Percentiles rank a stretch among this genome's conserved stretches.
Conservation (phyloP, 2,329 filamentous ascomycete genomes). For the Diplodia seriata region DNA sequence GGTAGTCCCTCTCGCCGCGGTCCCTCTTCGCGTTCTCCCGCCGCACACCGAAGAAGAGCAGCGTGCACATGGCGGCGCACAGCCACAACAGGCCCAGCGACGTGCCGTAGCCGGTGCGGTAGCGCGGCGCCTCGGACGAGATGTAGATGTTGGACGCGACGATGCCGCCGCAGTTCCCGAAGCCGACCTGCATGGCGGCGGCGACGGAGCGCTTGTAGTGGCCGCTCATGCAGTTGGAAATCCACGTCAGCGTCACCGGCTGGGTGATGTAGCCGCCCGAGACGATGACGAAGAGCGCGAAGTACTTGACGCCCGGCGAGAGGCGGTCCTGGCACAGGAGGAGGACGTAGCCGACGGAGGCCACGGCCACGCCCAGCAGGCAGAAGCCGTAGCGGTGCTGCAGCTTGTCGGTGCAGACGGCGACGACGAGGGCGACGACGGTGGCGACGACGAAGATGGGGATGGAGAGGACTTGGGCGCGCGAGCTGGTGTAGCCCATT, state of each 20-base stretch:
- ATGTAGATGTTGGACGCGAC: conserved; percentile 47
- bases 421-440: conserved; percentile 39
- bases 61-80: conserved; percentile 49
- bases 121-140: conserved; percentile 46
- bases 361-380: conserved; percentile 38
- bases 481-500: conserved; percentile 43
- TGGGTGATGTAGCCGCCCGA: conserved; percentile 62
- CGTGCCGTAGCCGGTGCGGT: conserved; percentile 47
- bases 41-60: conserved; percentile 52
- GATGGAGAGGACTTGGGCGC: conserved; percentile 42
- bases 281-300: conserved; percentile 63
- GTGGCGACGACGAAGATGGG: conserved; percentile 40
- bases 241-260: conserved; percentile 63
- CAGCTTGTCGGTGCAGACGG: conserved; percentile 39
- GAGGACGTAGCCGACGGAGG: conserved; percentile 52
- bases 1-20: conserved; percentile 54
- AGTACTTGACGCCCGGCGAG: conserved; percentile 59
- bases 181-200: conserved; percentile 42
- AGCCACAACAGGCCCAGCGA: conserved; percentile 54
- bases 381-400: conserved; percentile 42
- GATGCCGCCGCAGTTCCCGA: conserved; percentile 43
- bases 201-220: conserved; percentile 43
- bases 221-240: conserved; percentile 61
- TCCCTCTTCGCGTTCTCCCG: conserved; percentile 57
- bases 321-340: conserved; percentile 52